A percentile compares a stretch with the other conserved stretches of the same genome.
phyloP scores from a whole-genome alignment of 139 green algal genomes.

The Coelastrella sp. region DNA sequence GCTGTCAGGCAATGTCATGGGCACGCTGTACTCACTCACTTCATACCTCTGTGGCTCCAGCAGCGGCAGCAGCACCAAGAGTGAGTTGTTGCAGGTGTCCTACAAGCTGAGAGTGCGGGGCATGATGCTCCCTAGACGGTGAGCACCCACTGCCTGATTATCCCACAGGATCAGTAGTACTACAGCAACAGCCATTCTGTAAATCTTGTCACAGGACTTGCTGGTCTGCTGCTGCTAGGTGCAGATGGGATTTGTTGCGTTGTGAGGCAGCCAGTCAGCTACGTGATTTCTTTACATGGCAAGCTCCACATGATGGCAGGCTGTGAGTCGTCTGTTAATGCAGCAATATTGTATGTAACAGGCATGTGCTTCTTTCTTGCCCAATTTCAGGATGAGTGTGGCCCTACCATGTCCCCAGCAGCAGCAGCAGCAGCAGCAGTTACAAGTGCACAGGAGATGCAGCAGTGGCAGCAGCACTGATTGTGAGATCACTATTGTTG shows the following conservation, averaged over 20 bases:
- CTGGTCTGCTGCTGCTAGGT: too few relatives aligned
- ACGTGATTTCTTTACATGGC: not conserved
- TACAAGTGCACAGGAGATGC: not conserved
- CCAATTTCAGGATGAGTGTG: slow-evolving; percentile 30
- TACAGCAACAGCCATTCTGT: too few relatives aligned
- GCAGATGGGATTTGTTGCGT: too few relatives aligned
- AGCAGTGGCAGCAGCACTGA: slow-evolving; percentile 10
- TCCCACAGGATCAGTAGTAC: too few relatives aligned
- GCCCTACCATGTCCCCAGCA: not conserved
- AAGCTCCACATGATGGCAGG: not conserved
- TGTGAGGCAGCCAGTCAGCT: too few relatives aligned
- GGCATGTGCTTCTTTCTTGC: not conserved
- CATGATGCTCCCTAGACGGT: slow-evolving; percentile 44
- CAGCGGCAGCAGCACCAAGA: not conserved
- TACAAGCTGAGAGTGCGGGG: slow-evolving; percentile 37
- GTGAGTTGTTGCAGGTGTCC: not conserved
- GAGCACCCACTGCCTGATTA: not conserved
- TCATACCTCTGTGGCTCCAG: not conserved
- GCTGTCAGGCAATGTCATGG: slow-evolving; percentile 24
- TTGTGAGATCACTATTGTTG: not conserved
- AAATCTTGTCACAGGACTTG: too few relatives aligned
- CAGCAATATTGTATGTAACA: too few relatives aligned
- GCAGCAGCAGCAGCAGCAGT: slow-evolving; percentile 17
- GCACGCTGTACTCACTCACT: slow-evolving; percentile 22
- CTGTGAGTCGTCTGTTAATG: not conserved